Conservation (phyloP, 2,329 filamentous ascomycete genomes). For the Aaosphaeria arxii region DNA sequence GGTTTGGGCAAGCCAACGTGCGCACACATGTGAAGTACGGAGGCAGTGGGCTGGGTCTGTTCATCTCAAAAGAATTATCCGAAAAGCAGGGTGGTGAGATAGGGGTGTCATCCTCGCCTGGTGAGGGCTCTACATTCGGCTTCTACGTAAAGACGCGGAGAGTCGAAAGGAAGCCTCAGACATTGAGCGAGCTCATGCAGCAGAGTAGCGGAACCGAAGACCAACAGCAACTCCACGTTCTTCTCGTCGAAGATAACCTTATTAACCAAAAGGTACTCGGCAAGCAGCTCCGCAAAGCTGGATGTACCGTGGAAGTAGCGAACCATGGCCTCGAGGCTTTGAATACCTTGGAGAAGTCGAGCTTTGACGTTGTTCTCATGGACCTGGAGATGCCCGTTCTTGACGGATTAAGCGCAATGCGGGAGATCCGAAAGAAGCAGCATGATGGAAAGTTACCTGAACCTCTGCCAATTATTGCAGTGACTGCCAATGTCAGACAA, state of each 20-base stretch:
- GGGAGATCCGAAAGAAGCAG: constrained; percentile 36
- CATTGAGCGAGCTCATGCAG: constrained; percentile 7
- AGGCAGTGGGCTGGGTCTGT: constrained; percentile 44
- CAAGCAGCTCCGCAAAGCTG: constrained; percentile 35
- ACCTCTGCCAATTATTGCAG: constrained; percentile 35
- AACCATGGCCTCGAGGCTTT: constrained; percentile 39
- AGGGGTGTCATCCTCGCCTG: constrained; percentile 38
- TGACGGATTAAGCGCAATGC: constrained; percentile 42
- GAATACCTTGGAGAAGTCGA: constrained; percentile 21
- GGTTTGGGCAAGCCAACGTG: constrained; percentile 33
- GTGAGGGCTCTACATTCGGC: constrained; percentile 41
- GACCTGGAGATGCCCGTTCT: constrained; percentile 59
- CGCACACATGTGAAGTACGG: constrained; percentile 42
- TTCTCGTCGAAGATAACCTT: constrained; percentile 39
- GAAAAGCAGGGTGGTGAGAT: constrained; percentile 47
- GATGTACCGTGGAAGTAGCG: constrained; percentile 26
- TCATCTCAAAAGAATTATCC: constrained; percentile 45
- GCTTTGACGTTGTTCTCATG: constrained; percentile 39
- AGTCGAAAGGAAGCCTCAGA: constrained; percentile 11
- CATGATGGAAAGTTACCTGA: constrained; percentile 19
- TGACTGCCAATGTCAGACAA: constrained; percentile 36
- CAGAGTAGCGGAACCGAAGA: constrained; percentile 3
- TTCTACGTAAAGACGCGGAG: constrained; percentile 43
- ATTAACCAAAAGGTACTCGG: constrained; percentile 38
- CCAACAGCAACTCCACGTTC: constrained; percentile 21